These are phyloP conservation scores for Fusarium chaquense DNA, from an alignment of 2,329 filamentous ascomycete species.

Conservation along the genomic window DNA sequence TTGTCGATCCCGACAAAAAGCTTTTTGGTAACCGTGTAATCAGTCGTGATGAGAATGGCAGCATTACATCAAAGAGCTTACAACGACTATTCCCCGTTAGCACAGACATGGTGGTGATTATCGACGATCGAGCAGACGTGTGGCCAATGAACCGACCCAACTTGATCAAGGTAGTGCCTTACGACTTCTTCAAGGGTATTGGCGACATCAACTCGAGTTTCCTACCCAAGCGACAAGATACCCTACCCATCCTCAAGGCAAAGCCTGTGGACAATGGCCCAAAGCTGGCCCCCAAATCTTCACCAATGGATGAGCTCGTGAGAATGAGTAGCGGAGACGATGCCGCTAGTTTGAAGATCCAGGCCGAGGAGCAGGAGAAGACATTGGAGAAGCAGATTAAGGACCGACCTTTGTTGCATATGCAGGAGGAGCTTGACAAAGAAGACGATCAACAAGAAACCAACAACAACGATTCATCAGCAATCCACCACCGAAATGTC, in stretches of 20 bases:
- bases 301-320: conserved; percentile 79
- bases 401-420: conserved; percentile 88
- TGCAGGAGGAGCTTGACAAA: conserved; percentile 91
- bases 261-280: conserved; percentile 29
- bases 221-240: conserved; percentile 79
- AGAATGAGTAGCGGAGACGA: conserved; percentile 80
- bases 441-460: conserved; percentile 64
- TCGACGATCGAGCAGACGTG: conserved; percentile 95
- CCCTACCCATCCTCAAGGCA: conserved; percentile 54
- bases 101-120: conserved; percentile 99
- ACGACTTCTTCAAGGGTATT: conserved; percentile 98
- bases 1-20: conserved; percentile 89
- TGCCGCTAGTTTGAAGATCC: conserved; percentile 75
- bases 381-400: conserved; percentile 88
- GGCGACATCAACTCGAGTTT: conserved; percentile 99
- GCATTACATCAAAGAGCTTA: conserved; percentile 88
- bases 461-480: conserved; percentile 44
- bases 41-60: conserved; percentile 96
- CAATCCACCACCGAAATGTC: conserved; percentile 70
- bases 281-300: conserved; percentile 46
- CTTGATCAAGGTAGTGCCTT: conserved; percentile 92
- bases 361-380: conserved; percentile 88
- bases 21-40: conserved; percentile 95
- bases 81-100: conserved; percentile 94
- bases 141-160: conserved; percentile 93